Evolutionary conservation across 1,139 yeast species (phyloP).

Genomic region (Debaryomyces robertsiae): DNA sequence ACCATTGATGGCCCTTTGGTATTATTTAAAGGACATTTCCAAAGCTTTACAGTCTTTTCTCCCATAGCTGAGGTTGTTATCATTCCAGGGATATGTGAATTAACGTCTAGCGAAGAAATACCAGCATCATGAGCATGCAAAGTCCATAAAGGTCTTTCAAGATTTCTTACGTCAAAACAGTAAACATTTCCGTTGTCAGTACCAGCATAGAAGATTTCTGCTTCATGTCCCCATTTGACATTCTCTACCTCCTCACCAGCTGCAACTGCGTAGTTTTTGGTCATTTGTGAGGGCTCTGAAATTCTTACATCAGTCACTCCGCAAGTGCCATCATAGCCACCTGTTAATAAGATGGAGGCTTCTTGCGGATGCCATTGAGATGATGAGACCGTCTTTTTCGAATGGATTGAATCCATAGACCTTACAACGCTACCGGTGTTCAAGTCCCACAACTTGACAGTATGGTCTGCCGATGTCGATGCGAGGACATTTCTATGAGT

Average conservation of each 20-base stretch:
- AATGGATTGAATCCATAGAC: conserved; percentile 60
- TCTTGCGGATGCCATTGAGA: conserved; percentile 83
- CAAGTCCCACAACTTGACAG: conserved; percentile 95
- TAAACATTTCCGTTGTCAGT: conserved; percentile 91
- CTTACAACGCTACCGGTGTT: conserved; percentile 73
- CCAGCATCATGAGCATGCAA: conserved; percentile 97
- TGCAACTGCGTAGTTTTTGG: conserved; percentile 64
- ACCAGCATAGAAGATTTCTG: conserved; percentile 78
- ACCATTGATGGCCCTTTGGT: conserved; percentile 81
- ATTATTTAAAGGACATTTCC: conserved; percentile 64
- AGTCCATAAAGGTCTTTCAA: conserved; percentile 82
- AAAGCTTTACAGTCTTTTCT: conserved; percentile 81
- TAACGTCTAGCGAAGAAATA: conserved; percentile 77
- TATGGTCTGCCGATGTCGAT: conserved; percentile 93
- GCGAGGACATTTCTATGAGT: conserved; percentile 84
- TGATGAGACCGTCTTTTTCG: conserved; percentile 75
- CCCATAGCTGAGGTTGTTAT: conserved; percentile 89
- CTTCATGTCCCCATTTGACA: conserved; percentile 65
- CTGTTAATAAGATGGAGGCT: conserved; percentile 81
- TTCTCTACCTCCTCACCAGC: conserved; percentile 80
- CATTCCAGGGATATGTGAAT: conserved; percentile 68
- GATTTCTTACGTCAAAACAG: conserved; percentile 81
- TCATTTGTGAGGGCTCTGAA: conserved; percentile 58
- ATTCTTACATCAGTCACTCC: conserved; percentile 85
- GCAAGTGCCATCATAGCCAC: conserved; percentile 87